Evolutionary conservation across 148 eudicot genomes (phyloP), one percentile per base, ranked within the genome.

Genomic region (Simmondsia chinensis): DNA sequence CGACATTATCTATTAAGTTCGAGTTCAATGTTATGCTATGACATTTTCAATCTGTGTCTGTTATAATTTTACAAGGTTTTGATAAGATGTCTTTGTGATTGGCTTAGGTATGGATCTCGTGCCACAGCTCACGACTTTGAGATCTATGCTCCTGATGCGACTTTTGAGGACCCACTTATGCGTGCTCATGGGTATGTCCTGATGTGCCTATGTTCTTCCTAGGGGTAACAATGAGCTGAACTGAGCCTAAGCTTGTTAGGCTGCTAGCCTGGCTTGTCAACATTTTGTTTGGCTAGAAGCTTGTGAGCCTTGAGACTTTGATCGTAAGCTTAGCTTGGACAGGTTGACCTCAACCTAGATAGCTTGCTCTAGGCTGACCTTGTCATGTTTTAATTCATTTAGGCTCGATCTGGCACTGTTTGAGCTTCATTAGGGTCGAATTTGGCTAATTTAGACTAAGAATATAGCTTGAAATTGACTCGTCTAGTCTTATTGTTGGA

Each of bases 141-240:
- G 51, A 85, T 85, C 37, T 85, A 85, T 57, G 80, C 83, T 21
- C 73, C 74, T 0, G 31, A 80, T 70, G 95, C 95, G 30, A 77
- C 80, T 13, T 85, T 85, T 48, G 95, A 85, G 61, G 95, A 85
- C 36, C 95, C 86, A 3, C 83, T 85, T 18, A 80, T 80, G 89
- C 33, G 75, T 57, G 95, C 89, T 50, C 65, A 62, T 20, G 89
- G 95, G 95, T 85, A 74, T 31, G 63, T 50, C 7, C 7, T 30
- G 33, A n/a, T 30, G 7, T 30, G 9, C 33, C 9, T 7, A 30
- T 30, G 33, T 7, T 30, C 11, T 7, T 30, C 7, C 33, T 30
- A 30, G 33, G 33, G 7, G 33, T 30, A n/a, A n/a, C n/a, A n/a
- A n/a, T n/a, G n/a, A n/a, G n/a, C n/a, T n/a, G n/a, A n/a, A n/a